Conservation (phyloP, 2,329 filamentous ascomycete species). For the Paramyrothecium roridum region DNA sequence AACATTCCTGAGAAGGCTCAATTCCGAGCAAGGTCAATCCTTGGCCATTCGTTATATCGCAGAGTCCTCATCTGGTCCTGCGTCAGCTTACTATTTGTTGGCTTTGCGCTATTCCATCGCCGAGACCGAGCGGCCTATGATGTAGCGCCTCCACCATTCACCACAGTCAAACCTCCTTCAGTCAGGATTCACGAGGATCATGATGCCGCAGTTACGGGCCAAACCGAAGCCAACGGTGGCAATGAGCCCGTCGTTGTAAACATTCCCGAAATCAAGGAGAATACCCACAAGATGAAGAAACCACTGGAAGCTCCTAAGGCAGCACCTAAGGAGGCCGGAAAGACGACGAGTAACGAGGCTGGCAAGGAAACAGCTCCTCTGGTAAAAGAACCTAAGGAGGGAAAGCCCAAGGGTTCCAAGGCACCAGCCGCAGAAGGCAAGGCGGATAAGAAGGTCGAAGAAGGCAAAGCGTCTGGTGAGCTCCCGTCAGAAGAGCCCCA, state of each 20-base stretch:
- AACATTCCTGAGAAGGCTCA: constrained; percentile 29
- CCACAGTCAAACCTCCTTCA: neutral
- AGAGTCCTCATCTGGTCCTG: constrained; percentile 49
- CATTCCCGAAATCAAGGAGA: neutral
- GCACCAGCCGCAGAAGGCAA: neutral
- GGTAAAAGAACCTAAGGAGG: too few species aligned
- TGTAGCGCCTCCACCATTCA: constrained; percentile 4
- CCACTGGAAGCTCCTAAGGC: neutral
- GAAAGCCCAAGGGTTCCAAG: too few species aligned
- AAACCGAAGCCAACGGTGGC: neutral
- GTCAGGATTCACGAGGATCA: neutral
- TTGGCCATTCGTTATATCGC: constrained; percentile 51
- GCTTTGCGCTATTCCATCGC: constrained; percentile 35
- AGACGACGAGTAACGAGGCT: too few species aligned
- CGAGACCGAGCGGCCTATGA: constrained; percentile 18
- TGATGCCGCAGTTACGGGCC: neutral
- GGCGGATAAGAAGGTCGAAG: neutral
- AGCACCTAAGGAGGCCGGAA: too few species aligned
- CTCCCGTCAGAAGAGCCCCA: neutral
- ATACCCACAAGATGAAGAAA: neutral
- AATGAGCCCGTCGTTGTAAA: neutral
- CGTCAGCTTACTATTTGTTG: constrained; percentile 36
- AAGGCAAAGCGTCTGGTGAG: neutral
- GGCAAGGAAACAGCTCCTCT: too few species aligned
- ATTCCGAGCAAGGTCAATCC: constrained; percentile 39